These are phyloP conservation scores for Cercophora samala DNA, from an alignment of 495 filamentous ascomycete genomes.

Conservation along the genomic window DNA sequence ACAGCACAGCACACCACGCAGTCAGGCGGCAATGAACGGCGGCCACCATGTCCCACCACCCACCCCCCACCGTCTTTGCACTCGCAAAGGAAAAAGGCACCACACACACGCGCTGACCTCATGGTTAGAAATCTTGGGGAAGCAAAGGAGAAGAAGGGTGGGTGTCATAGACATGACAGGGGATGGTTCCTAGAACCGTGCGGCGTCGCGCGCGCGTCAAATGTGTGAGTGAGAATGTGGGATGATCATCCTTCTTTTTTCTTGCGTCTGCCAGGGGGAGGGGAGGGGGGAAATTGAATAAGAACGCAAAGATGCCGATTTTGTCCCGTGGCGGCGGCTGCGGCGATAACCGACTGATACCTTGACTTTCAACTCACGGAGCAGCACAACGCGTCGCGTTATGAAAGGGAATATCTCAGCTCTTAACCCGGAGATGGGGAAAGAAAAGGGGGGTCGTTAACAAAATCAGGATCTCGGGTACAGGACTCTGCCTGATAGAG, in stretches of 20 bases:
- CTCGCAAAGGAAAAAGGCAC: background rate
- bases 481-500: too few species aligned
- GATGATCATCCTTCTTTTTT: background rate
- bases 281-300: background rate
- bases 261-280: background rate
- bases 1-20: background rate
- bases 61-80: background rate
- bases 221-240: background rate
- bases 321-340: background rate
- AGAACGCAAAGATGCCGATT: background rate
- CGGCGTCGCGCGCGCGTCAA: background rate
- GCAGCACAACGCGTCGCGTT: background rate
- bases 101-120: background rate
- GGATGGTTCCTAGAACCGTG: background rate
- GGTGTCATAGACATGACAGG: background rate
- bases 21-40: background rate
- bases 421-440: background rate
- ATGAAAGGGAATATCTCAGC: background rate
- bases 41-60: background rate
- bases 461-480: too few species aligned
- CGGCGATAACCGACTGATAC: background rate
- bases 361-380: background rate
- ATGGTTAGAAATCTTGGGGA: background rate
- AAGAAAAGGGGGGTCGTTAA: background rate
- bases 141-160: background rate